Percentiles rank a stretch among this genome's conserved stretches.
These are phyloP conservation scores for Plantago ovata DNA, from an alignment of 257 asterid genomes.

Conservation along the genomic window DNA sequence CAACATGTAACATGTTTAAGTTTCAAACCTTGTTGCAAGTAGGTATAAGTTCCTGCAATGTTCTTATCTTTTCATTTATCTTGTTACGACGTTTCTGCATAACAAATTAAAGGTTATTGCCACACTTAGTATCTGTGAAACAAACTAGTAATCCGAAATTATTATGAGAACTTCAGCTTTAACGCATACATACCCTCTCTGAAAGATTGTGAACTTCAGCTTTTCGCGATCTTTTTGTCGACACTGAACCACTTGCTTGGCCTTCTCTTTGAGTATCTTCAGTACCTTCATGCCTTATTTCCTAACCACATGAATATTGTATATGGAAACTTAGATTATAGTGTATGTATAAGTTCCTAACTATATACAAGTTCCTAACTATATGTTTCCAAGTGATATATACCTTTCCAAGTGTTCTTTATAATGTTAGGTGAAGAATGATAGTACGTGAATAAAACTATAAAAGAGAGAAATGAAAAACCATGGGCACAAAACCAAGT, in stretches of 20 bases:
- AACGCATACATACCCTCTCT: slow-evolving; percentile 46
- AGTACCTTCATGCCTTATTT: slow-evolving; percentile 42
- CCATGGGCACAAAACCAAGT: too few relatives aligned
- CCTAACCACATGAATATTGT: slow-evolving; percentile 33
- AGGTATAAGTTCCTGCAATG: slow-evolving; percentile 78
- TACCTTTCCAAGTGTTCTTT: too few relatives aligned
- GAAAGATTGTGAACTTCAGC: slow-evolving; percentile 82
- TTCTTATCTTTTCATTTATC: slow-evolving; percentile 81
- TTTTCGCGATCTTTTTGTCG: slow-evolving; percentile 68
- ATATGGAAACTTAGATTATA: too few relatives aligned
- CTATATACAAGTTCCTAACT: too few relatives aligned
- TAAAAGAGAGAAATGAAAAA: too few relatives aligned
- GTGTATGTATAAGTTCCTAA: too few relatives aligned
- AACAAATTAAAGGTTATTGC: slow-evolving; percentile 2
- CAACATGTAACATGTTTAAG: not conserved
- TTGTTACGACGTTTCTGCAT: slow-evolving; percentile 83
- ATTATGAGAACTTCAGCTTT: not conserved
- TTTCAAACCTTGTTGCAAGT: slow-evolving; percentile 77
- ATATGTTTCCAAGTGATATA: too few relatives aligned
- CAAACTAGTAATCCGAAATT: too few relatives aligned
- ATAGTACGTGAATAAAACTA: too few relatives aligned
- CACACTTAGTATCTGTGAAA: slow-evolving; percentile 10
- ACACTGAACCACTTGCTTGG: slow-evolving; percentile 50
- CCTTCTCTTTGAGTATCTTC: slow-evolving; percentile 39
- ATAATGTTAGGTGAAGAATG: too few relatives aligned